Percentiles rank a stretch among this genome's conserved stretches.
Evolutionary conservation across 2,329 filamentous ascomycete genomes (phyloP).

Genomic region (Chaetomiaceae sp.): DNA sequence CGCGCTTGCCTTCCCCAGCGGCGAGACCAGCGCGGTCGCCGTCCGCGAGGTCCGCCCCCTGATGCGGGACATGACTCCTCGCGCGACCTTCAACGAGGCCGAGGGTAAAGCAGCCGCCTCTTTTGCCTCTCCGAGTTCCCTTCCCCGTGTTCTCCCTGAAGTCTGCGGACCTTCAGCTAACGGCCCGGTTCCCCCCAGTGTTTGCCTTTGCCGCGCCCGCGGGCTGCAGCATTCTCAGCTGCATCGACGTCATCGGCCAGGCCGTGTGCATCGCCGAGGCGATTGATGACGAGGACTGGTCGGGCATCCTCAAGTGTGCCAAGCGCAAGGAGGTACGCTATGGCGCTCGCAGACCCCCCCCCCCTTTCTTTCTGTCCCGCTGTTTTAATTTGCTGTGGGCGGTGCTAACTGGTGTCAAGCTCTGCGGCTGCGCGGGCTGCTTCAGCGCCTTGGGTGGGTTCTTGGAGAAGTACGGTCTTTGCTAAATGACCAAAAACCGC

Average conservation of each 20-base stretch:
- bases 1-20: slow-evolving; percentile 10
- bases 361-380: background rate
- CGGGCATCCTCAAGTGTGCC: slow-evolving; percentile 19
- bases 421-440: slow-evolving; percentile 22
- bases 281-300: slow-evolving; percentile 16
- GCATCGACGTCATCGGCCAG: slow-evolving; percentile 20
- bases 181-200: too few species aligned
- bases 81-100: slow-evolving; percentile 18
- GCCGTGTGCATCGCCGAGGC: slow-evolving; percentile 20
- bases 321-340: slow-evolving; percentile 19
- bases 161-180: too few species aligned
- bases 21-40: too few species aligned
- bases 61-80: slow-evolving; percentile 12
- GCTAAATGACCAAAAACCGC: slow-evolving; percentile 1
- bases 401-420: slow-evolving; percentile 6
- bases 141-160: too few species aligned
- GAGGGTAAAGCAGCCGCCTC: slow-evolving; percentile 8
- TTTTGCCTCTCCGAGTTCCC: background rate
- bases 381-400: background rate
- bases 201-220: slow-evolving; percentile 16
- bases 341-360: background rate
- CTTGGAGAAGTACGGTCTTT: slow-evolving; percentile 18
- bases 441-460: slow-evolving; percentile 17
- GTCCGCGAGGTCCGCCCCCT: too few species aligned
- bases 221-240: slow-evolving; percentile 19